Conservation (phyloP, 352 stramenopile genomes). For the Pythium brachiatum region DNA sequence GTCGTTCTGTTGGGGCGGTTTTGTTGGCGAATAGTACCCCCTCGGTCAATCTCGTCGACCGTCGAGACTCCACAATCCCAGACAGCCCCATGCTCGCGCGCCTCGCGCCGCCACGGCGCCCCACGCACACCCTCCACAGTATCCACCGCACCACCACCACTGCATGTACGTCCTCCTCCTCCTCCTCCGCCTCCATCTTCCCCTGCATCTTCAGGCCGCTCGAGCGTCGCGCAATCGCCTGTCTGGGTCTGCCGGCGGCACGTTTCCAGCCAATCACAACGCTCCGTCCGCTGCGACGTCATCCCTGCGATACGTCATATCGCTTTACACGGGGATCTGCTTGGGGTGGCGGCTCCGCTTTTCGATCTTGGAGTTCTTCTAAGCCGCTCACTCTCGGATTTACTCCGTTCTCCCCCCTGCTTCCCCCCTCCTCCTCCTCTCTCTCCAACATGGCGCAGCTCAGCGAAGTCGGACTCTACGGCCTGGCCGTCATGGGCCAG, state of each 20-base stretch:
- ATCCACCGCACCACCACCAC: not conserved
- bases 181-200: not conserved
- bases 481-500: constrained; percentile 95
- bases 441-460: constrained; percentile 51
- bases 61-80: not conserved
- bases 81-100: too few relatives aligned
- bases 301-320: constrained; percentile 25
- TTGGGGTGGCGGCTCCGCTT: constrained; percentile 2
- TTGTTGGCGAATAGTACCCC: not conserved
- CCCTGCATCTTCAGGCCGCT: not conserved
- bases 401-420: constrained; percentile 4
- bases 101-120: too few relatives aligned
- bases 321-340: constrained; percentile 10
- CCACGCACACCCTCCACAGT: not conserved
- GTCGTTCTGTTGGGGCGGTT: not conserved
- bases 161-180: not conserved
- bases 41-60: not conserved
- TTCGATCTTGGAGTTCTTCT: not conserved
- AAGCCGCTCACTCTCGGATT: constrained; percentile 17
- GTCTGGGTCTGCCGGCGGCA: constrained; percentile 3
- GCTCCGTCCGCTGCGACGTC: constrained; percentile 20
- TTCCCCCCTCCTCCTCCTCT: not conserved
- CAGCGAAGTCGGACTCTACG: constrained; percentile 88
- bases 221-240: constrained; percentile 19
- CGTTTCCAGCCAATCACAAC: constrained; percentile 21